Percentiles rank a stretch among this genome's conserved stretches.
Conservation (phyloP, 768 basidiomycete genomes). For the Lactarius vividus region DNA sequence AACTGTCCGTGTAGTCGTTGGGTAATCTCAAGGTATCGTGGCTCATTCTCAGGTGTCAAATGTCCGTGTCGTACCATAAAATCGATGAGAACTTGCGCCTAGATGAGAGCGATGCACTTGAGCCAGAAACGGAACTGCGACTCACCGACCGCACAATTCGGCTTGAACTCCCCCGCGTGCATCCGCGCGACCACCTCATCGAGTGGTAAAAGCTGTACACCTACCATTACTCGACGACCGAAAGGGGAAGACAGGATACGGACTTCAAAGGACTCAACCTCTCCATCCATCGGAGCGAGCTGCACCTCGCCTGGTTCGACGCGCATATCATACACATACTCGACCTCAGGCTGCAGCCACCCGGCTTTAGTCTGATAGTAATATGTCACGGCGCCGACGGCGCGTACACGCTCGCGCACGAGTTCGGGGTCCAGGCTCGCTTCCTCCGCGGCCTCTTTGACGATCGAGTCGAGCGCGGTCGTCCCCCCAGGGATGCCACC, state of each 20-base stretch:
- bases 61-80: slow-evolving; percentile 84
- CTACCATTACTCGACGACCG: background rate
- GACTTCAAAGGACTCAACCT: slow-evolving; percentile 93
- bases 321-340: slow-evolving; percentile 83
- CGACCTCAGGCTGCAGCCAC: slow-evolving; percentile 85
- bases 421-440: slow-evolving; percentile 73
- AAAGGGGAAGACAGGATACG: slow-evolving; percentile 26
- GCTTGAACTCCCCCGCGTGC: slow-evolving; percentile 76
- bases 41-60: slow-evolving; percentile 86
- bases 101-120: background rate
- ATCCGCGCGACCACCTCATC: slow-evolving; percentile 62
- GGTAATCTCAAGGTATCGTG: slow-evolving; percentile 72
- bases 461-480: slow-evolving; percentile 63
- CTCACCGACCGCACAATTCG: slow-evolving; percentile 85
- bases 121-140: slow-evolving; percentile 18
- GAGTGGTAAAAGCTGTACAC: slow-evolving; percentile 59
- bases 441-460: slow-evolving; percentile 94
- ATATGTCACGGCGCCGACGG: slow-evolving; percentile 76
- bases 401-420: slow-evolving; percentile 54
- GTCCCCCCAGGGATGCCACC: slow-evolving; percentile 89
- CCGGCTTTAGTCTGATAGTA: slow-evolving; percentile 67
- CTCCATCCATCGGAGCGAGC: slow-evolving; percentile 82
- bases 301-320: slow-evolving; percentile 58
- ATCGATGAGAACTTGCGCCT: slow-evolving; percentile 70
- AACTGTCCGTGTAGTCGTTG: slow-evolving; percentile 73